phyloP scores from a whole-genome alignment of 345 rosid species.

The Theobroma cacao region DNA sequence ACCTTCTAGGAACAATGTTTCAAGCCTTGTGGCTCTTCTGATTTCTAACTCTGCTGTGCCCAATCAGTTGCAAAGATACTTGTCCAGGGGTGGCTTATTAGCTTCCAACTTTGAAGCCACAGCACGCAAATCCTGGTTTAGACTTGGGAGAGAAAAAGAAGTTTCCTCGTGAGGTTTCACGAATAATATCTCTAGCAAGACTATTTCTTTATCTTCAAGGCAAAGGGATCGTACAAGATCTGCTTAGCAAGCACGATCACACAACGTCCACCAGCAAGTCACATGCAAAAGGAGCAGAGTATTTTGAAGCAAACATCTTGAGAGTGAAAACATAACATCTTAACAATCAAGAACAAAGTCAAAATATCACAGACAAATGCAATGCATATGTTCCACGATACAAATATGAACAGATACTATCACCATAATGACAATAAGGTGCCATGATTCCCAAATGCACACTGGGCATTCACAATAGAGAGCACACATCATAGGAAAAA shows the following conservation, averaged over 20 bases:
- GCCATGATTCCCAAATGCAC: too few relatives aligned
- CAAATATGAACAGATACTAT: not conserved
- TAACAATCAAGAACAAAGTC: not conserved
- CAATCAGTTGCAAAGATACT: not conserved
- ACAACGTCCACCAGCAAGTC: too few relatives aligned
- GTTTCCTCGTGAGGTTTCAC: not conserved
- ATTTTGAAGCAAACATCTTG: too few relatives aligned
- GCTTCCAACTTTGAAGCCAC: not conserved
- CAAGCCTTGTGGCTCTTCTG: not conserved
- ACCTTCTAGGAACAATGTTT: not conserved
- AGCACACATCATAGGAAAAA: too few relatives aligned
- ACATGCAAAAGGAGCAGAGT: not conserved
- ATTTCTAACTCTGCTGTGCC: not conserved
- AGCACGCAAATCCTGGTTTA: not conserved
- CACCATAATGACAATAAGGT: too few relatives aligned
- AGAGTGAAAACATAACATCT: too few relatives aligned
- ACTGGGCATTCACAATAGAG: too few relatives aligned
- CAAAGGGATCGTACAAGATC: too few relatives aligned
- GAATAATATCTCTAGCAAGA: too few relatives aligned
- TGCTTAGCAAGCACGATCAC: too few relatives aligned
- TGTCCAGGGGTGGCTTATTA: not conserved
- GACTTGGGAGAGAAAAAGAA: not conserved
- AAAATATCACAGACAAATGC: not conserved
- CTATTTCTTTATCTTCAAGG: too few relatives aligned
- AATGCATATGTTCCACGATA: not conserved